phyloP scores from a whole-genome alignment of 1,284 basidiomycete species.

The Laetiporus sulphureus region DNA sequence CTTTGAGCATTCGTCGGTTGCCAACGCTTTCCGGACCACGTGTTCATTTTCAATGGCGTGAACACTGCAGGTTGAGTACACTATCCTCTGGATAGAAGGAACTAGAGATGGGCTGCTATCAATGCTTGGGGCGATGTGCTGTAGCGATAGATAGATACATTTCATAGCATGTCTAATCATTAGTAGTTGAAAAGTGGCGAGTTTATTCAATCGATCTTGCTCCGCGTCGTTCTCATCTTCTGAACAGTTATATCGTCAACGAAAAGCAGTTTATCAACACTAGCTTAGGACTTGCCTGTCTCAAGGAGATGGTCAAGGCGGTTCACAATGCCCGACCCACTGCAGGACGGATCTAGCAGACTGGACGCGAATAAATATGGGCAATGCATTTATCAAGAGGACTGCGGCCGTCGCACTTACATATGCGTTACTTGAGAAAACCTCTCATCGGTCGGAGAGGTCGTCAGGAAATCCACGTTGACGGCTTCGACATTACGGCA shows the following conservation, averaged over 20 bases:
- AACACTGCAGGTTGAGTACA: conserved; percentile 95
- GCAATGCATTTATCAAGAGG: no score
- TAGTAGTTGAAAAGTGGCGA: conserved; percentile 84
- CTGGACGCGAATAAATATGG: conserved; percentile 30
- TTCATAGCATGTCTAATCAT: conserved; percentile 96
- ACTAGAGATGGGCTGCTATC: conserved; percentile 39
- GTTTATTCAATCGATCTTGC: conserved; percentile 68
- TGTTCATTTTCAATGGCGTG: conserved; percentile 89
- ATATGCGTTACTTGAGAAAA: conserved; percentile 76
- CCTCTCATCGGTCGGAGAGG: conserved; percentile 56
- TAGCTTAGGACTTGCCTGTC: conserved; percentile 36
- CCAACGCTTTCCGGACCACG: conserved; percentile 69
- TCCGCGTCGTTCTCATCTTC: conserved; percentile 20
- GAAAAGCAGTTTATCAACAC: background rate
- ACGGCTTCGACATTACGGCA: conserved; percentile 74
- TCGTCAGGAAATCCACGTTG: conserved; percentile 74
- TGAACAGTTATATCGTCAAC: conserved; percentile 1
- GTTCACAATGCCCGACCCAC: conserved; percentile 89
- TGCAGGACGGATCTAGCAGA: conserved; percentile 89
- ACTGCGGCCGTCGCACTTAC: conserved; percentile 37
- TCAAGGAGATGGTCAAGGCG: conserved; percentile 81
- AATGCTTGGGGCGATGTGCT: background rate
- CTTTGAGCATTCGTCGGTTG: conserved; percentile 55
- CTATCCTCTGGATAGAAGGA: conserved; percentile 59
- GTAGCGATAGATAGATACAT: conserved; percentile 41